These are phyloP conservation scores for Bassia scoparia DNA, from an alignment of 148 eudicot genomes.

Conservation along the genomic window DNA sequence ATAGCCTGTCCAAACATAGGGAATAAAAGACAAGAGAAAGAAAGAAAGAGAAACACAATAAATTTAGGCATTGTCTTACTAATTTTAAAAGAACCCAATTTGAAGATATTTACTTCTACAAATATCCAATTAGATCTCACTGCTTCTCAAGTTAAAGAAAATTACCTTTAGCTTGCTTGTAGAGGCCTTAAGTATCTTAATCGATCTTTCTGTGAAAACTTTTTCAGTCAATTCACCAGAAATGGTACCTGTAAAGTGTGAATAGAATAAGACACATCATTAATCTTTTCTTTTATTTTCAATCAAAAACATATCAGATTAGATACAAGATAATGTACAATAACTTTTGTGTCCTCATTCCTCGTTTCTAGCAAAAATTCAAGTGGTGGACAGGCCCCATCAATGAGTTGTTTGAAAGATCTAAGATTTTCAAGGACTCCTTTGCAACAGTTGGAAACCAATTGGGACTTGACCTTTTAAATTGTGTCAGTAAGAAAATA, in stretches of 20 bases:
- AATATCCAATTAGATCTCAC: background rate
- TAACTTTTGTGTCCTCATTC: background rate
- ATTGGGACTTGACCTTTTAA: too few species aligned
- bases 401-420: too few species aligned
- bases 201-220: slow-evolving; percentile 61
- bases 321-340: background rate
- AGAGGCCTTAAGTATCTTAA: slow-evolving; percentile 60
- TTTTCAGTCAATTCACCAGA: slow-evolving; percentile 78
- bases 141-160: background rate
- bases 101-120: background rate
- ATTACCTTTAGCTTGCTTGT: slow-evolving; percentile 68
- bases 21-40: background rate
- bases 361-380: too few species aligned
- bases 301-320: background rate
- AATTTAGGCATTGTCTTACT: too few species aligned
- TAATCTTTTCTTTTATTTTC: too few species aligned
- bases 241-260: slow-evolving; percentile 59
- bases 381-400: too few species aligned
- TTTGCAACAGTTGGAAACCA: too few species aligned
- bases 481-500: too few species aligned
- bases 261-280: background rate
- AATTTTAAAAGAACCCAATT: background rate
- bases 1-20: too few species aligned
- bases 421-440: too few species aligned
- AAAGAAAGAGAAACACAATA: too few species aligned